Base-by-base conservation (phyloP, 257 asterid genomes). In the Solanum chilense region DNA sequence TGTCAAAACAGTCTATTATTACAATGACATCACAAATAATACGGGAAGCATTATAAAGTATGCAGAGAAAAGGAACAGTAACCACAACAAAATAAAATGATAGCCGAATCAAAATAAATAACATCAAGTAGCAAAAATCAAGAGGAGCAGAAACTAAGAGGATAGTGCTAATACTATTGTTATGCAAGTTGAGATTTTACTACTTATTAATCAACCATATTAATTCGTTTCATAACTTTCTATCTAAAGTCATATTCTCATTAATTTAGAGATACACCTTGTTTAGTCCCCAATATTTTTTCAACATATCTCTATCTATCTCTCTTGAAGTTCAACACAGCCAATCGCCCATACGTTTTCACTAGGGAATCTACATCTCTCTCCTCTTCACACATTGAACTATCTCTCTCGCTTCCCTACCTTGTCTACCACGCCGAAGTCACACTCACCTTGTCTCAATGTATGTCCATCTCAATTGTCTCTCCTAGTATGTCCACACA, bases 271-370 rank as follows among this genome's bases (percentile, higher is more conserved):
- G 35, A 25, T 6, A 12, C 21, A 3, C 1, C 4, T 2, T 62
- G 2, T 62, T 3, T 12, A n/a, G 16, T 25, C 33, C 3, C 9
- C 1, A 64, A n/a, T 5, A n/a, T 0, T 11, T n/a, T n/a, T 64
- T 64, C 2, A 2, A 18, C 16, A 3, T n/a, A 64, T 2, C 18
- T 64, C 18, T 64, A n/a, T 20, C 71, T 20, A n/a, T 20, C 71
- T 20, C 70, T 62, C 9, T 0, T 5, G 33, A 5, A 1, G 4
- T 13, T 64, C 2, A 9, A 3, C 33, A 64, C 31, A 0, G 31
- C 0, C 33, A 64, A 64, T 25, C 33, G 5, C 71, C 3, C 7
- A 25, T 9, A n/a, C 33, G 10, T 64, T 20, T 33, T n/a, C 33
- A n/a, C 71, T n/a, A n/a, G 33, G 0, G 27, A 15, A 62, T 62